A percentile compares a stretch with the other conserved stretches of the same genome.
Conservation (phyloP, 2,329 filamentous ascomycete genomes). For the Aspergillus amoenus region DNA sequence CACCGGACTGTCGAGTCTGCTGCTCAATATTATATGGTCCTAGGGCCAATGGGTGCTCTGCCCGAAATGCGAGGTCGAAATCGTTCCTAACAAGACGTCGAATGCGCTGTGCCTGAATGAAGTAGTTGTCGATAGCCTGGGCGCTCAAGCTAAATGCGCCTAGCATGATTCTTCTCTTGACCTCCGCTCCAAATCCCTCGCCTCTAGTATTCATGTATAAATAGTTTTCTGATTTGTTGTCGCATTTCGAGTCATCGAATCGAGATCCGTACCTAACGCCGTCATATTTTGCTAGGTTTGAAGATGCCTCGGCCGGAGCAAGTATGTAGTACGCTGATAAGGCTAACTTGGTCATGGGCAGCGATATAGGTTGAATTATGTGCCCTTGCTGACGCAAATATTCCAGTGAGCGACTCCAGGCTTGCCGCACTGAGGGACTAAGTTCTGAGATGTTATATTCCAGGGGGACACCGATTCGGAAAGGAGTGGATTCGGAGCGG, state of each 20-base stretch:
- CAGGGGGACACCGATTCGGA: constrained; percentile 59
- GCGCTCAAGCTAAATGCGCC: constrained; percentile 90
- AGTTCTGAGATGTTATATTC: constrained; percentile 92
- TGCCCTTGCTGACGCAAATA: constrained; percentile 65
- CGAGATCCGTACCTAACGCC: constrained; percentile 85
- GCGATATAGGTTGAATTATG: constrained; percentile 70
- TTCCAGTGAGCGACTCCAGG: constrained; percentile 66
- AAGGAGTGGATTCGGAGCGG: constrained; percentile 26
- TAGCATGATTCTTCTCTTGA: constrained; percentile 80
- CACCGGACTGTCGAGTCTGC: constrained; percentile 31
- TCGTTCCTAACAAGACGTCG: constrained; percentile 80
- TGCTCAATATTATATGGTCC: constrained; percentile 6
- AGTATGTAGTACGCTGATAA: constrained; percentile 94
- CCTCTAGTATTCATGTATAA: constrained; percentile 77
- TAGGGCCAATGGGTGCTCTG: constrained; percentile 63
- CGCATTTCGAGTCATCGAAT: constrained; percentile 49
- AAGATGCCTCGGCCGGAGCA: constrained; percentile 90
- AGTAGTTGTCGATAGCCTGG: constrained; percentile 92
- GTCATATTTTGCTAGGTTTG: constrained; percentile 95
- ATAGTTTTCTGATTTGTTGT: constrained; percentile 46
- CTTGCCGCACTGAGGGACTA: constrained; percentile 63
- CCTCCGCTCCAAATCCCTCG: constrained; percentile 76
- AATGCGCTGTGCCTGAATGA: constrained; percentile 87
- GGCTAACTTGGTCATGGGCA: constrained; percentile 81
- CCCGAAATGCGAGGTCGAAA: constrained; percentile 75